These are phyloP conservation scores for Mycena indigotica DNA, from an alignment of 768 basidiomycete genomes.

Conservation along the genomic window DNA sequence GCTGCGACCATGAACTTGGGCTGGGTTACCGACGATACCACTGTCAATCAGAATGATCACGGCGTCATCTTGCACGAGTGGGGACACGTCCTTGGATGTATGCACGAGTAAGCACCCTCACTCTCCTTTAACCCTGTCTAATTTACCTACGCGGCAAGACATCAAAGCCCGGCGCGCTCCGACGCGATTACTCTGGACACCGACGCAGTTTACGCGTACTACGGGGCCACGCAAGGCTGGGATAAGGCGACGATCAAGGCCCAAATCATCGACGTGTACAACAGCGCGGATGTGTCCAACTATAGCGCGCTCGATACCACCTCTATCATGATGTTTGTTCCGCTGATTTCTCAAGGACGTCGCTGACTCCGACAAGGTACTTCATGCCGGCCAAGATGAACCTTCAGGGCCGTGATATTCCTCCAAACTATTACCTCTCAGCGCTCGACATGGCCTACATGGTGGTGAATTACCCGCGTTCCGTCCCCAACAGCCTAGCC, in stretches of 20 bases:
- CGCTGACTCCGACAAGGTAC: not conserved
- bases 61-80: slow-evolving; percentile 21
- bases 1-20: slow-evolving; percentile 11
- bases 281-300: not conserved
- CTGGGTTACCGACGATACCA: slow-evolving; percentile 2
- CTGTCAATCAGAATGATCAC: not conserved
- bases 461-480: not conserved
- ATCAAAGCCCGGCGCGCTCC: slow-evolving; percentile 13
- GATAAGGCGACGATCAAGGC: not conserved
- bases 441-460: not conserved
- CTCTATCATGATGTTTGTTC: slow-evolving; percentile 13
- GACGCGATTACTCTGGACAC: slow-evolving; percentile 1
- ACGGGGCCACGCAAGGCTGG: not conserved
- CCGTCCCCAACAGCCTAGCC: not conserved
- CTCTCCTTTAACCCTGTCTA: not conserved
- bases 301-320: slow-evolving; percentile 4
- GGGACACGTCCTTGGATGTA: slow-evolving; percentile 19
- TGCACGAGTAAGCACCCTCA: slow-evolving; percentile 12
- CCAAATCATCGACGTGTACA: slow-evolving; percentile 2
- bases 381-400: not conserved
- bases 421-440: not conserved
- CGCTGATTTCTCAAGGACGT: not conserved
- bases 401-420: not conserved
- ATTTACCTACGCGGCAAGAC: not conserved
- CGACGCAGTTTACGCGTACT: slow-evolving; percentile 2